A percentile compares a stretch with the other conserved stretches of the same genome.
These are phyloP conservation scores for Beauveria bassiana DNA, from an alignment of 2,329 filamentous ascomycete species.

Conservation along the genomic window DNA sequence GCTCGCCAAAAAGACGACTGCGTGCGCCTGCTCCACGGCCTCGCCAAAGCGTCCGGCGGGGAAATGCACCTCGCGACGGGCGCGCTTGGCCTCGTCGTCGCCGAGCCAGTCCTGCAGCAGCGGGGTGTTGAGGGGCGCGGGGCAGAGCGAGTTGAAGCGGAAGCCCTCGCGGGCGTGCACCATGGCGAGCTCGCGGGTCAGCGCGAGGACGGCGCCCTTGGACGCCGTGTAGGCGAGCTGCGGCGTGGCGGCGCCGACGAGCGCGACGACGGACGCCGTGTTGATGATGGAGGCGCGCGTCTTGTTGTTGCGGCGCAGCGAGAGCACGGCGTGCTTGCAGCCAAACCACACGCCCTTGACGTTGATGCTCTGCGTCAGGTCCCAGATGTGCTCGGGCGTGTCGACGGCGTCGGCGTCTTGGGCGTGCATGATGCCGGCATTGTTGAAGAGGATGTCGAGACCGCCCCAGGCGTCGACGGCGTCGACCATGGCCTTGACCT, in stretches of 20 bases:
- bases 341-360: constrained; percentile 98
- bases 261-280: constrained; percentile 80
- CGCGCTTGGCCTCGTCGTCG: constrained; percentile 73
- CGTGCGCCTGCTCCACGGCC: constrained; percentile 88
- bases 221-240: constrained; percentile 90
- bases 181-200: constrained; percentile 86
- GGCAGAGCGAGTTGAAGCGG: constrained; percentile 86
- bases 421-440: constrained; percentile 93
- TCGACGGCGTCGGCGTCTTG: constrained; percentile 71
- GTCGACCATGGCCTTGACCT: constrained; percentile 69
- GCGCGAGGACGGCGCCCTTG: constrained; percentile 84
- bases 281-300: constrained; percentile 78
- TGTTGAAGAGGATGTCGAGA: constrained; percentile 92
- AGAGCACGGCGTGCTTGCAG: constrained; percentile 81
- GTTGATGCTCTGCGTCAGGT: constrained; percentile 87
- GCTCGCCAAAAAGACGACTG: constrained; percentile 77
- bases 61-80: constrained; percentile 82
- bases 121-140: constrained; percentile 85
- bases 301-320: constrained; percentile 75
- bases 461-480: constrained; percentile 77
- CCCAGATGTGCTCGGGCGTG: constrained; percentile 88
- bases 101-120: constrained; percentile 90
- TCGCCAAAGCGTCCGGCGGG: constrained; percentile 83
- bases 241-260: constrained; percentile 79
- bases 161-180: constrained; percentile 84